Base-by-base conservation (phyloP, 164 flowering plant species). In the Aristolochia contorta region DNA sequence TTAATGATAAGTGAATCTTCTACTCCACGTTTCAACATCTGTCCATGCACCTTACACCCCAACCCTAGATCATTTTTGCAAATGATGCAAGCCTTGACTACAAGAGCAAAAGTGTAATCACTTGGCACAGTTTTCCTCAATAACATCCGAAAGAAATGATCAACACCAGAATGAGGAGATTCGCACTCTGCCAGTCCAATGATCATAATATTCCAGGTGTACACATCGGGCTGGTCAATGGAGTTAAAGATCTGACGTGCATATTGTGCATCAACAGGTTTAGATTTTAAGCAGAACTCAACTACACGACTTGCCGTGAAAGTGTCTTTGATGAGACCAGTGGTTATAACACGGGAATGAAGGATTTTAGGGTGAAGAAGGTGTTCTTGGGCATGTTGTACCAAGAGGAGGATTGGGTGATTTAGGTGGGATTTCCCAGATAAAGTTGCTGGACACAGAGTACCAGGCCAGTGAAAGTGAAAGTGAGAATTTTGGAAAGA, bases 161-260 rank as follows among this genome's bases (percentile, higher is more conserved):
- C 9, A 21, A 71, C 51, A 46, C 47, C 58, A 12, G 57, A 49
- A 1, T 58, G 16, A 0, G 70, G 67, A 16, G 57, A 66, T 3
- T 48, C 54, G 8, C 16, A 23, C 48, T 66, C 57, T 12, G 60
- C 60, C 8, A 58, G 64, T 19, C 67, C 70, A 12, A 49, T 63
- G 53, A 71, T 71, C 57, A 67, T 67, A 10, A 61, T 47, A 55
- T 71, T 71, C 65, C 67, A 71, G 16, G 74, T 71, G 52, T 66
- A 71, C 0, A 67, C 64, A 51, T 71, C 74, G 0, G 67, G 70
- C 19, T n/a, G 15, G 9, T 49, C 49, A n/a, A 71, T 50, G 23
- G 67, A 59, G 15, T 67, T 50, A 43, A 71, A 71, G 27, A 71
- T 43, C 49, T 47, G 20, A 41, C 45, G 66, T 21, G 47, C 63